Base-by-base conservation (phyloP, 345 rosid genomes). In the Cardamine resedifolia region DNA sequence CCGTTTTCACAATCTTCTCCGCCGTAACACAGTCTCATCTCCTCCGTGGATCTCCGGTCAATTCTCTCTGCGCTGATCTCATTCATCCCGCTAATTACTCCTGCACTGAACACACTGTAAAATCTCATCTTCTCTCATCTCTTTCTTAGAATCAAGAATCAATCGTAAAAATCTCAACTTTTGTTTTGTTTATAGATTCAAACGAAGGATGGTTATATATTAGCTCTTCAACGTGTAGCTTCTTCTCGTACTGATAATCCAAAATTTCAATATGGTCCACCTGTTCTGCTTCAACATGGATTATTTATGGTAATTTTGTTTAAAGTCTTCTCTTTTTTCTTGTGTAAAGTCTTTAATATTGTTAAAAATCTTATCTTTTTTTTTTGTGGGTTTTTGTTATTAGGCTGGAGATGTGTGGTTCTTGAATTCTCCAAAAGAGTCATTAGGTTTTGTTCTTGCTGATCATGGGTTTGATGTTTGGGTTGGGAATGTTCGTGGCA, bases 331-430 rank as follows among this genome's bases (percentile, higher is more conserved):
- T 58, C 11, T 28, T 8, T 19, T 34, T 47, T 12, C 6, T 41
- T 26, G 27, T 11, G 18, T 27, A 28, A 16, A 27, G 10, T 10
- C 0, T 26, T 65, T 64, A 12, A 52, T 23, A 10, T 52, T 41
- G 51, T 10, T 75, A 72, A 60, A 55, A 23, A 58, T 45, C 66
- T 36, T 26, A 5, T 65, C 65, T 61, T n/a, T n/a, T n/a, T 27
- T 62, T 19, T 60, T 74, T 59, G 24, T 64, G 41, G 57, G 36
- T 19, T 50, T 14, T 62, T 34, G 2, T 18, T 50, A 59, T 12
- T 79, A 89, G 97, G 89, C 83, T 63, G 98, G 97, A 73, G 98
- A 94, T 81, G 84, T 57, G 1, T 91, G 95, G 96, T 94, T 94
- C 73, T 79, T 94, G 83, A 73, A 88, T 73, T 78, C 88, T 9